phyloP scores from a whole-genome alignment of 192 early-diverging fungal species.

The Rhizoclosmatium globosum region DNA sequence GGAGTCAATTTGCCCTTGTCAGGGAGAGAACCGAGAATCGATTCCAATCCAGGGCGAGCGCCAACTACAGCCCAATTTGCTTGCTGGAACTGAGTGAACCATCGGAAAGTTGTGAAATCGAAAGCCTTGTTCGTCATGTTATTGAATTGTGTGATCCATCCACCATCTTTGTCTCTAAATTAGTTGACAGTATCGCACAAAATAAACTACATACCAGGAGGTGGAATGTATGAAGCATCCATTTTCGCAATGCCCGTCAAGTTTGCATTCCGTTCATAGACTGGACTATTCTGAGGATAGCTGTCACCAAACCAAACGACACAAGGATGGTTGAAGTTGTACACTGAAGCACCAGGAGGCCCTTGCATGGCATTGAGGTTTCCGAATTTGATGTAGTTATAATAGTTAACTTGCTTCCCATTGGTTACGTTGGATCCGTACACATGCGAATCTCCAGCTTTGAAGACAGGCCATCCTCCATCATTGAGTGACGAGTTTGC shows the following conservation, averaged over 20 bases:
- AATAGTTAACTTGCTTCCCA: slow-evolving; percentile 8
- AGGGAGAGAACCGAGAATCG: neutral
- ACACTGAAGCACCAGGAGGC: neutral
- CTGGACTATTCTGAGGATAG: slow-evolving; percentile 10
- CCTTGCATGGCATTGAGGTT: neutral
- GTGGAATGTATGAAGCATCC: slow-evolving; percentile 22
- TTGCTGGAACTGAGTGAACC: slow-evolving; percentile 8
- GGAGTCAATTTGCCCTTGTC: neutral
- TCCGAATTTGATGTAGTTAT: neutral
- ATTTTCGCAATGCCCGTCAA: slow-evolving; percentile 15
- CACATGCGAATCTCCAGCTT: neutral
- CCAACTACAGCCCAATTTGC: slow-evolving; percentile 20
- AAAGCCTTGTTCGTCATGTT: neutral
- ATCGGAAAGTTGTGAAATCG: neutral
- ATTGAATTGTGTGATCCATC: slow-evolving; percentile 7
- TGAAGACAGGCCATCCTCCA: slow-evolving; percentile 45
- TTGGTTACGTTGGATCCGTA: neutral
- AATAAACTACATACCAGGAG: neutral
- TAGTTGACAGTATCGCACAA: no score
- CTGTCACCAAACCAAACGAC: slow-evolving; percentile 24
- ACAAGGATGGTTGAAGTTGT: neutral
- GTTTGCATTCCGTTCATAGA: slow-evolving; percentile 32
- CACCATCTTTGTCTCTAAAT: neutral
- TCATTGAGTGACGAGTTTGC: slow-evolving; percentile 29
- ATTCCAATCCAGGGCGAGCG: neutral